A percentile compares a stretch with the other conserved stretches of the same genome.
phyloP scores from a whole-genome alignment of 2,329 filamentous ascomycete genomes.

The Sphaerulina vaccinii region DNA sequence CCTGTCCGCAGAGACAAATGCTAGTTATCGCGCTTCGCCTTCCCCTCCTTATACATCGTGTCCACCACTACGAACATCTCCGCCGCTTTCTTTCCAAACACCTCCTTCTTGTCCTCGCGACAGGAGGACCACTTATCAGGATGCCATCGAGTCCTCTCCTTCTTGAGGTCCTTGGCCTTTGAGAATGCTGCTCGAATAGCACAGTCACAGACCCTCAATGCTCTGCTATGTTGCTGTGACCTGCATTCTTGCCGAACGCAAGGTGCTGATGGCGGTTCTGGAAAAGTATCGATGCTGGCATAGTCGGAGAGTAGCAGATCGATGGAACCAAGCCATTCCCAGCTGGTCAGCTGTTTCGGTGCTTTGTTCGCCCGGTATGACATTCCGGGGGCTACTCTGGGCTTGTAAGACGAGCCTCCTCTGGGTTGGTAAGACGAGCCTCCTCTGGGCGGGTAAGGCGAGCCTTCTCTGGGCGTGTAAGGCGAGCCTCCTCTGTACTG shows the following conservation, averaged over 20 bases:
- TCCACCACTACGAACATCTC: not conserved
- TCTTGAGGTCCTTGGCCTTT: slow-evolving; percentile 5
- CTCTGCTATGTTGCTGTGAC: not conserved
- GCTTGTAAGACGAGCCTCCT: too few species aligned
- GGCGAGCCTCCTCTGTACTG: too few species aligned
- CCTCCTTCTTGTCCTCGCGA: slow-evolving; percentile 1
- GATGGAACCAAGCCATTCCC: not conserved
- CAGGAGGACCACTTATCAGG: slow-evolving; percentile 20
- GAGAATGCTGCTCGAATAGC: not conserved
- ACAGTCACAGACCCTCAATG: not conserved
- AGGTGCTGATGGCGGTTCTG: not conserved
- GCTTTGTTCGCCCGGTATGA: too few species aligned
- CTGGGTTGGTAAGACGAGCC: too few species aligned
- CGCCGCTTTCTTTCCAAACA: slow-evolving; percentile 8
- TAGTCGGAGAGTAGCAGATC: not conserved
- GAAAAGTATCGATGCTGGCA: not conserved
- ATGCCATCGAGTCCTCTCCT: slow-evolving; percentile 12
- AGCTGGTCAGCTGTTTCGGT: not conserved
- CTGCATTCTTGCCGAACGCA: too few species aligned
- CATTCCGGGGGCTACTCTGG: too few species aligned
- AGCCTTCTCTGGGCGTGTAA: too few species aligned
- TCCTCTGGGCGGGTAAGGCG: too few species aligned
- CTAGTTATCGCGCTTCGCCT: not conserved
- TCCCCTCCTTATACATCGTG: not conserved
- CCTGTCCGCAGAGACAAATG: too few species aligned